A percentile compares a stretch with the other conserved stretches of the same genome.
Evolutionary conservation across 2,329 filamentous ascomycete species (phyloP).

Genomic region (Pseudogymnoascus sp.): DNA sequence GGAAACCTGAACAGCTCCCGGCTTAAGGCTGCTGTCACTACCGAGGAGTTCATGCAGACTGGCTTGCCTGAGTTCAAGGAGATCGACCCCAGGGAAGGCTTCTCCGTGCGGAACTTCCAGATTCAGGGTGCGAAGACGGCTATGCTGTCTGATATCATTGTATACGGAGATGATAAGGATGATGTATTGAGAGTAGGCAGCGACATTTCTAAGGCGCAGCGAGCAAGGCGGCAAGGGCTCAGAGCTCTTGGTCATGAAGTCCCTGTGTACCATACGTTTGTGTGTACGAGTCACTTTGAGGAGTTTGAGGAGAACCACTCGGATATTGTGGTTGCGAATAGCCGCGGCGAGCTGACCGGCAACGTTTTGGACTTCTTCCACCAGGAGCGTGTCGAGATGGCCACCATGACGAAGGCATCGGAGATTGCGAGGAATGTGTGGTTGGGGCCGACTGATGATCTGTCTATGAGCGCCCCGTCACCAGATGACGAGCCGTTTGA

Average conservation of each 20-base stretch:
- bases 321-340: slow-evolving; percentile 68
- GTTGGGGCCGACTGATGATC: slow-evolving; percentile 78
- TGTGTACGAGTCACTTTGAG: slow-evolving; percentile 56
- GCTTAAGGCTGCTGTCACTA: slow-evolving; percentile 78
- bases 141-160: slow-evolving; percentile 80
- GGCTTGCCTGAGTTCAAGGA: slow-evolving; percentile 63
- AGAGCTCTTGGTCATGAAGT: slow-evolving; percentile 37
- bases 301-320: slow-evolving; percentile 64
- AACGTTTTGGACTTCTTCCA: slow-evolving; percentile 81
- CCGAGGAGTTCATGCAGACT: slow-evolving; percentile 67
- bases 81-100: slow-evolving; percentile 79
- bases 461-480: slow-evolving; percentile 37
- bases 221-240: slow-evolving; percentile 36
- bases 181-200: slow-evolving; percentile 55
- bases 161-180: slow-evolving; percentile 71
- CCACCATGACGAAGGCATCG: slow-evolving; percentile 79
- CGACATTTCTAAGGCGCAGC: slow-evolving; percentile 69
- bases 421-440: slow-evolving; percentile 87
- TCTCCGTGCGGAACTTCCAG: slow-evolving; percentile 94
- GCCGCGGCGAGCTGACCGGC: slow-evolving; percentile 62
- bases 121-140: slow-evolving; percentile 88
- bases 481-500: slow-evolving; percentile 61
- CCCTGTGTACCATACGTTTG: slow-evolving; percentile 77
- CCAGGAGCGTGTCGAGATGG: slow-evolving; percentile 88
- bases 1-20: slow-evolving; percentile 67